phyloP scores from a whole-genome alignment of 371 early-diverging fungal genomes.

The Mortierella sp. region DNA sequence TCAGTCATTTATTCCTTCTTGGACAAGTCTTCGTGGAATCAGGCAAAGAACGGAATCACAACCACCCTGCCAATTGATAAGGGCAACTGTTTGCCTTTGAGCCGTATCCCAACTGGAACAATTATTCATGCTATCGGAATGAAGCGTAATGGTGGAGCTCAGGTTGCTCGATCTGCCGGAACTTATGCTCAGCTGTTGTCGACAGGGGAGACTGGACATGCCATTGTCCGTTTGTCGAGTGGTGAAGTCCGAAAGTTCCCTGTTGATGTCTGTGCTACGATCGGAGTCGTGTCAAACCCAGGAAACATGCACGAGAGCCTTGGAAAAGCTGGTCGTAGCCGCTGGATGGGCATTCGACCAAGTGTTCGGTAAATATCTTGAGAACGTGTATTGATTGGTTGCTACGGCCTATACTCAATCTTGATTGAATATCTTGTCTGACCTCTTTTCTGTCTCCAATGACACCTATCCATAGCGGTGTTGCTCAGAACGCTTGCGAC shows the following conservation, averaged over 20 bases:
- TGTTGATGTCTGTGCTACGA: constrained; percentile 91
- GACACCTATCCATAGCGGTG: constrained; percentile 73
- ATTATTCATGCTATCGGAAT: constrained; percentile 91
- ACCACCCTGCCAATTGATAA: constrained; percentile 78
- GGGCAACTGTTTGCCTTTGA: constrained; percentile 94
- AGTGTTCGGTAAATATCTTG: constrained; percentile 77
- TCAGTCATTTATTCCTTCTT: constrained; percentile 77
- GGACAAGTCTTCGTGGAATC: constrained; percentile 69
- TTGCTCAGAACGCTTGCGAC: constrained; percentile 99
- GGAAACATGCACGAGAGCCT: constrained; percentile 90
- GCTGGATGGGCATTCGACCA: constrained; percentile 93
- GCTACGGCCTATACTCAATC: neutral
- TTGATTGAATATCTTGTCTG: constrained; percentile 1
- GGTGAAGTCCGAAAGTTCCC: constrained; percentile 94
- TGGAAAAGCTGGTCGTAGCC: constrained; percentile 93
- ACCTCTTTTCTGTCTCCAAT: neutral
- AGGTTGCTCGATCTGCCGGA: constrained; percentile 92
- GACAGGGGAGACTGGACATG: constrained; percentile 83
- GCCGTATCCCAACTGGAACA: constrained; percentile 95
- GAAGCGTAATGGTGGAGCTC: constrained; percentile 83
- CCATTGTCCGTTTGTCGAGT: constrained; percentile 88
- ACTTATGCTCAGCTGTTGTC: constrained; percentile 89
- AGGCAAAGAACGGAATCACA: constrained; percentile 70
- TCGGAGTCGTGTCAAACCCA: constrained; percentile 94
- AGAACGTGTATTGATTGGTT: neutral